Base-by-base conservation (phyloP, 2,329 filamentous ascomycete species). In the Coniochaeta sp. region DNA sequence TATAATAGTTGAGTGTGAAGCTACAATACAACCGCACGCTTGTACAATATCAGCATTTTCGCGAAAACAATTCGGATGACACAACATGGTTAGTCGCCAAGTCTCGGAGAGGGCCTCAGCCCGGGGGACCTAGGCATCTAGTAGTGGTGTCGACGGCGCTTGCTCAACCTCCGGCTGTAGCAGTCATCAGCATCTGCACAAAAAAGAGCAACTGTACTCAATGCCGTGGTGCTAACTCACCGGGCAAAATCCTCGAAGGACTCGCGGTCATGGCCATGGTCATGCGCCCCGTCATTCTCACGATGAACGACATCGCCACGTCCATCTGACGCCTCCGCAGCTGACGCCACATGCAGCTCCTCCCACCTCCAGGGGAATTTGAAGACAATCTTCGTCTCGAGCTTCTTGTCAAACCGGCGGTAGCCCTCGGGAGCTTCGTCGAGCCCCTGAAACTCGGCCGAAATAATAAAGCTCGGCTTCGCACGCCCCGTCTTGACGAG, bases 391-490 rank as follows among this genome's bases (percentile, higher is more conserved):
- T 61, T 61, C 57, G 47, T 59, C 57, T 61, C 61, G 36, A 43
- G 22, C 52, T 61, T 59, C 57, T 59, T 57, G 24, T 61, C 57
- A 54, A 62, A 61, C 28, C 33, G 33, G 12, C 54, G 33, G 31
- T 62, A 62, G 8, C 59, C 61, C 31, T 59, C 33, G 5, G 59
- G 59, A 2, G 57, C 61, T 47, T 61, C 61, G 7, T 62, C 61
- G 12, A 62, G 59, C 3, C 59, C 57, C 16, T 34, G 26, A 57
- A 28, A 2, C 33, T 26, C 12, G 36, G 36, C 36, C 12, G 36
- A 40, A 12, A 40, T 40, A 59, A 52, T 1, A 56, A 54, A 28
- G 59, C 31, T 52, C 40, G 60, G 40, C 19, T 28, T 22, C n/a
- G 54, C 59, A 17, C 59, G 44, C 3, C 59, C 59, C 9, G 16